A percentile compares a stretch with the other conserved stretches of the same genome.
Conservation (phyloP, 768 basidiomycete genomes). For the Xanthoconium purpureum region DNA sequence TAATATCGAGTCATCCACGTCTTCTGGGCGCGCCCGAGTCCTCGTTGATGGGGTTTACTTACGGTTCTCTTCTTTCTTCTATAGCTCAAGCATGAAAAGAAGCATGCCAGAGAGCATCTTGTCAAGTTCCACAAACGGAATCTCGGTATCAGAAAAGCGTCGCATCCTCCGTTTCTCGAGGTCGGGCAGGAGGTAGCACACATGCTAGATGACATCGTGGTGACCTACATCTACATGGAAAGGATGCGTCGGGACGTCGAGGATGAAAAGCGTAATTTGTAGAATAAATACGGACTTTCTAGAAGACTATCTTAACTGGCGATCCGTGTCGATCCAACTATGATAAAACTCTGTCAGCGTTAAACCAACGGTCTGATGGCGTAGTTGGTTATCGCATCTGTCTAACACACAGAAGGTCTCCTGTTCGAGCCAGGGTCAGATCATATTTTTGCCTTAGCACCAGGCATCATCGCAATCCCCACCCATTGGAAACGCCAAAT, state of each 20-base stretch:
- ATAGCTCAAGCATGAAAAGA: constrained; percentile 14
- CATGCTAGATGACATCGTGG: constrained; percentile 31
- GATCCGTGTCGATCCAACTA: neutral
- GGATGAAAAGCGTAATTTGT: neutral
- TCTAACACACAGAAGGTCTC: constrained; percentile 56
- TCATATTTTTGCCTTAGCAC: neutral
- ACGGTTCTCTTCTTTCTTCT: neutral
- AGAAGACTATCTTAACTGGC: too few species aligned
- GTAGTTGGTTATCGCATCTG: constrained; percentile 84
- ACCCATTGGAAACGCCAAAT: too few species aligned
- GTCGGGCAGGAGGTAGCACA: constrained; percentile 23
- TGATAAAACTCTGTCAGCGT: too few species aligned
- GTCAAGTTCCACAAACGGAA: constrained; percentile 20
- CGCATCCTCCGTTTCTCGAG: constrained; percentile 27
- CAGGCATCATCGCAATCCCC: too few species aligned
- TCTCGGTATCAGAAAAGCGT: constrained; percentile 15
- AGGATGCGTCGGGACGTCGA: constrained; percentile 15
- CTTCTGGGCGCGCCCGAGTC: neutral
- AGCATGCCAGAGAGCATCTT: constrained; percentile 10
- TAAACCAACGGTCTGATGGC: constrained; percentile 44
- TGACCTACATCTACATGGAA: constrained; percentile 34
- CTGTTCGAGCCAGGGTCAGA: constrained; percentile 24
- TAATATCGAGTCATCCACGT: constrained; percentile 12
- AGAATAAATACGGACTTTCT: neutral
- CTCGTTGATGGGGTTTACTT: neutral